Evolutionary conservation across 768 basidiomycete species (phyloP).

Genomic region (Boletus huronensis): DNA sequence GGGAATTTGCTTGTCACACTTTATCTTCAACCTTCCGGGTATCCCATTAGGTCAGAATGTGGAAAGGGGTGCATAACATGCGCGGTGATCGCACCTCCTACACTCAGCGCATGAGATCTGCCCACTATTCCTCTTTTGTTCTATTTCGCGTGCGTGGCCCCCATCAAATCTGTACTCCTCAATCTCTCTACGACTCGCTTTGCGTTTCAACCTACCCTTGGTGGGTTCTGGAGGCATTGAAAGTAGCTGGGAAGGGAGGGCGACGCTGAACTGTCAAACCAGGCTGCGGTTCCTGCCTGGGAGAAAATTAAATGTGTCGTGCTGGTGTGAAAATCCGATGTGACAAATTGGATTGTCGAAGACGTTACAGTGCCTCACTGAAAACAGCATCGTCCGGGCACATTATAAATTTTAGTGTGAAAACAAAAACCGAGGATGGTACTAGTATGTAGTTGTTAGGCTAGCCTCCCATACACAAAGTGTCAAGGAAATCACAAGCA

Average conservation of each 20-base stretch:
- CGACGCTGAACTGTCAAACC: slow-evolving; percentile 3
- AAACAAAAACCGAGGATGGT: too few species aligned
- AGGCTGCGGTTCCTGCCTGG: slow-evolving; percentile 17
- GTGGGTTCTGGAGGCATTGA: slow-evolving; percentile 56
- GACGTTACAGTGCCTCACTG: not conserved
- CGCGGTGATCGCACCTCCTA: slow-evolving; percentile 66
- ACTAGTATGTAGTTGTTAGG: too few species aligned
- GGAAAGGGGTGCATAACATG: slow-evolving; percentile 26
- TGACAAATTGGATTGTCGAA: slow-evolving; percentile 10
- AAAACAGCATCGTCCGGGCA: too few species aligned
- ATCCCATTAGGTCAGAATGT: slow-evolving; percentile 20
- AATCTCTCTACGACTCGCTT: slow-evolving; percentile 45
- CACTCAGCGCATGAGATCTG: slow-evolving; percentile 80
- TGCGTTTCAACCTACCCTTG: slow-evolving; percentile 49
- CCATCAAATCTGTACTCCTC: slow-evolving; percentile 51
- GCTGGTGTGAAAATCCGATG: slow-evolving; percentile 29
- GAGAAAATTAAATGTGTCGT: slow-evolving; percentile 25
- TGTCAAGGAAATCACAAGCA: too few species aligned
- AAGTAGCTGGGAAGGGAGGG: slow-evolving; percentile 8
- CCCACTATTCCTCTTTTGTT: slow-evolving; percentile 70
- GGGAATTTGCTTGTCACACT: slow-evolving; percentile 79
- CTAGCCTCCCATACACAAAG: too few species aligned
- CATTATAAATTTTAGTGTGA: too few species aligned
- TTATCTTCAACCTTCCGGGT: slow-evolving; percentile 66
- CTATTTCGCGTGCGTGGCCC: slow-evolving; percentile 61